Percentiles rank a stretch among this genome's conserved stretches.
Evolutionary conservation across 192 early-diverging fungal genomes (phyloP).

Genomic region (Entrophospora sp.): DNA sequence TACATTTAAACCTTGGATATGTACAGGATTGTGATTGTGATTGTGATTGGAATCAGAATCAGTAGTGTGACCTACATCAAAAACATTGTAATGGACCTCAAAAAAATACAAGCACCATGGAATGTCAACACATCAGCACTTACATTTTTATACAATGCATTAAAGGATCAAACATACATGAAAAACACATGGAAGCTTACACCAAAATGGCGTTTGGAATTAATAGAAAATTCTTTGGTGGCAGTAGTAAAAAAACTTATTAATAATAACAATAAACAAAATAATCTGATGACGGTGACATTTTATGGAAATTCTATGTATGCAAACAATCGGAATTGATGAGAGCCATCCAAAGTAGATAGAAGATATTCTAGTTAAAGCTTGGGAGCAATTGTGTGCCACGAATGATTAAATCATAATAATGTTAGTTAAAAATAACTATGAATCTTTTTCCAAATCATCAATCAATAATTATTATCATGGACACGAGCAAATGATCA

Average conservation of each 20-base stretch:
- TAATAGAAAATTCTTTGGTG: conserved; percentile 26
- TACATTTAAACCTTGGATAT: conserved; percentile 91
- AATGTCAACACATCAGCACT: conserved; percentile 84
- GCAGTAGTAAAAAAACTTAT: neutral
- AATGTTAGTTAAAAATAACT: too few relatives aligned
- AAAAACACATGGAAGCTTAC: conserved; percentile 74
- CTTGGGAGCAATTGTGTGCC: conserved; percentile 58
- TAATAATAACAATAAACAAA: too few relatives aligned
- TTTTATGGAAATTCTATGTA: conserved; percentile 60
- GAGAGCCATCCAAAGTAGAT: conserved; percentile 62
- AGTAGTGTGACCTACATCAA: conserved; percentile 73
- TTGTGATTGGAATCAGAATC: too few relatives aligned
- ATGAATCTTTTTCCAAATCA: too few relatives aligned
- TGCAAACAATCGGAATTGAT: conserved; percentile 46
- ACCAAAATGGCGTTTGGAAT: conserved; percentile 50
- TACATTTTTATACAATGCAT: conserved; percentile 72
- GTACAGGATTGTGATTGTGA: conserved; percentile 83
- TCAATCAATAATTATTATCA: too few relatives aligned
- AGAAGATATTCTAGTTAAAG: conserved; percentile 57
- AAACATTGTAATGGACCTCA: conserved; percentile 62
- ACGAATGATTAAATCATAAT: conserved; percentile 14
- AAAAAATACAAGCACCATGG: conserved; percentile 84
- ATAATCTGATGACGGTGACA: neutral
- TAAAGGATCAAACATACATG: conserved; percentile 58
- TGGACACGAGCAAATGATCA: too few relatives aligned